These are phyloP conservation scores for Candida mattraensis DNA, from an alignment of 805 yeast genomes.

Conservation along the genomic window DNA sequence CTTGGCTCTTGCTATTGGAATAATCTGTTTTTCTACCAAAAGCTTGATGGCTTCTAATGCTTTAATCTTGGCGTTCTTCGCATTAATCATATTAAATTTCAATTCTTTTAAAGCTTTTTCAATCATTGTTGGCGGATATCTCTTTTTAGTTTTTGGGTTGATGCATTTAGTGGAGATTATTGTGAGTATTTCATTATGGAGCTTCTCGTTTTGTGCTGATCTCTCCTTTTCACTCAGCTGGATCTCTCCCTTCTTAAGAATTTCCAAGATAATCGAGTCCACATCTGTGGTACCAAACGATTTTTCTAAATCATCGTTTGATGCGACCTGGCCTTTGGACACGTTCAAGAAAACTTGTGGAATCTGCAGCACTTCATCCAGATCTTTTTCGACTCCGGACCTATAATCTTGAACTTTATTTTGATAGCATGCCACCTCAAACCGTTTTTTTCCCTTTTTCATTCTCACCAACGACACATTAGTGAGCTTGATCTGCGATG, in stretches of 20 bases:
- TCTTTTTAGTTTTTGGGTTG: conserved; percentile 83
- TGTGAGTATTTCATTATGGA: conserved; percentile 70
- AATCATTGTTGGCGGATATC: conserved; percentile 94
- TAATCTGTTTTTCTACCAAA: conserved; percentile 72
- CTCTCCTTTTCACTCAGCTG: conserved; percentile 94
- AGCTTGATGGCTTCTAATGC: conserved; percentile 89
- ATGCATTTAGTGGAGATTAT: conserved; percentile 87
- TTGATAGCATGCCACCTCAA: conserved; percentile 95
- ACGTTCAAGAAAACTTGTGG: conserved; percentile 94
- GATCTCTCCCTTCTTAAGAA: conserved; percentile 87
- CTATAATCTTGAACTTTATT: conserved; percentile 97
- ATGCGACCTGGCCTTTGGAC: conserved; percentile 91
- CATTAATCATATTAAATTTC: conserved; percentile 73
- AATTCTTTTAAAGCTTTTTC: conserved; percentile 79
- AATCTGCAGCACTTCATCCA: conserved; percentile 94
- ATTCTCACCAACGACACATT: conserved; percentile 91
- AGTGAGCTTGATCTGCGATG: conserved; percentile 83
- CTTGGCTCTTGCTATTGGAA: conserved; percentile 92
- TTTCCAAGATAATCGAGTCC: conserved; percentile 75
- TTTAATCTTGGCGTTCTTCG: conserved; percentile 66
- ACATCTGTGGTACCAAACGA: conserved; percentile 76
- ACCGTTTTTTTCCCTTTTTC: conserved; percentile 87
- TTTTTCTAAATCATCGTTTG: conserved; percentile 73
- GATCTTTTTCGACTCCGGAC: conserved; percentile 81
- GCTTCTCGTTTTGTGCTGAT: conserved; percentile 58